A percentile compares a stretch with the other conserved stretches of the same genome.
Conservation (phyloP, 495 filamentous ascomycete species). For the Margaritispora aquatica region DNA sequence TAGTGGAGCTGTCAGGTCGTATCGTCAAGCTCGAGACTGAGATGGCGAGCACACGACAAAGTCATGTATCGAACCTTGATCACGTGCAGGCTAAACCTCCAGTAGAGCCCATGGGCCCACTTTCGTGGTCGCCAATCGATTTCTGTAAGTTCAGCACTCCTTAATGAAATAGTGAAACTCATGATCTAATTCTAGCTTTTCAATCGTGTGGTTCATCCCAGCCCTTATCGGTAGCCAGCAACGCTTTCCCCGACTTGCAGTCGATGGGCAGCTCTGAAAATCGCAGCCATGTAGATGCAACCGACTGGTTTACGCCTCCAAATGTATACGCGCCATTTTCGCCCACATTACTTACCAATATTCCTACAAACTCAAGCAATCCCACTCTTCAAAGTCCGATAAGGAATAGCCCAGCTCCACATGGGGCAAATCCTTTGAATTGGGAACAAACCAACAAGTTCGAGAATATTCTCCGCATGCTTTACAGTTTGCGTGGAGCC, state of each 20-base stretch:
- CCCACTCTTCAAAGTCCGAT: not conserved
- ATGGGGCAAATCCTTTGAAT: not conserved
- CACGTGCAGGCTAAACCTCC: not conserved
- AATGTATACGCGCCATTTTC: not conserved
- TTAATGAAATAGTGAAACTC: not conserved
- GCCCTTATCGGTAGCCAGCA: not conserved
- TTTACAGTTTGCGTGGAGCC: slow-evolving; percentile 3
- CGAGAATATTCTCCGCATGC: not conserved
- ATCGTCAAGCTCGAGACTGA: slow-evolving; percentile 1
- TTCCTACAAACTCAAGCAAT: not conserved
- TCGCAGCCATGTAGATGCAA: slow-evolving; percentile 1
- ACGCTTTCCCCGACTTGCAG: not conserved
- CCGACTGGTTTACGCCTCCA: not conserved
- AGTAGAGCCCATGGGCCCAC: not conserved
- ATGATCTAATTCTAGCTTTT: not conserved
- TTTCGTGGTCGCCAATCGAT: not conserved
- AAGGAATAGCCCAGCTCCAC: not conserved
- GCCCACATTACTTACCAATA: slow-evolving; percentile 1
- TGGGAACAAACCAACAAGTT: slow-evolving; percentile 2
- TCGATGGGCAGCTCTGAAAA: not conserved
- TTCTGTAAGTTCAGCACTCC: not conserved
- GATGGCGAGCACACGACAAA: not conserved
- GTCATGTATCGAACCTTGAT: not conserved
- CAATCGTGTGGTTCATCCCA: not conserved
- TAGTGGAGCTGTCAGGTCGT: slow-evolving; percentile 1